Conservation (phyloP, 192 early-diverging fungal genomes). For the Chytriomyces confervae region DNA sequence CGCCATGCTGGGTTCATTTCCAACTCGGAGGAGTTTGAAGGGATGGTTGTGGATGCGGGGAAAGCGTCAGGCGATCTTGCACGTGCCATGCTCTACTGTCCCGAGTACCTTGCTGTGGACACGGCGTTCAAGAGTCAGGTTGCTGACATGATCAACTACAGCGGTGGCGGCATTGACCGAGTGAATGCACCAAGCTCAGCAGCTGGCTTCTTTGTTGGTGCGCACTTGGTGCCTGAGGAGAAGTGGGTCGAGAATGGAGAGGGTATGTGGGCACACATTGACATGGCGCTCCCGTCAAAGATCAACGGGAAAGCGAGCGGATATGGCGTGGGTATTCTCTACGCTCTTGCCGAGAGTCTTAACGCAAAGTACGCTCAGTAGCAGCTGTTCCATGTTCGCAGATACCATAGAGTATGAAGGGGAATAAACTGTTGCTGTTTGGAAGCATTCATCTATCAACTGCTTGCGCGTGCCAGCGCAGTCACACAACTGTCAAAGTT, state of each 20-base stretch:
- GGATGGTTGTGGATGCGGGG: conserved; percentile 42
- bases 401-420: neutral
- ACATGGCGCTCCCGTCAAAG: conserved; percentile 27
- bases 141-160: conserved; percentile 58
- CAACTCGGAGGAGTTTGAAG: conserved; percentile 45
- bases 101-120: conserved; percentile 12
- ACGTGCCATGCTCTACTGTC: conserved; percentile 44
- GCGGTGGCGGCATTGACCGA: conserved; percentile 45
- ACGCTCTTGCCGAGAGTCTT: neutral
- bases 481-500: neutral
- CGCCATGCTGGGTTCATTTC: conserved; percentile 54
- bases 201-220: conserved; percentile 18
- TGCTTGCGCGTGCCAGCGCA: neutral
- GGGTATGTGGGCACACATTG: conserved; percentile 33
- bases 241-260: conserved; percentile 20
- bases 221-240: conserved; percentile 25
- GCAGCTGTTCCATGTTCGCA: neutral
- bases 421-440: neutral
- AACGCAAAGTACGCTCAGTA: conserved; percentile 1
- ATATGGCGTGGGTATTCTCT: conserved; percentile 15
- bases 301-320: conserved; percentile 11
- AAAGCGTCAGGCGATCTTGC: conserved; percentile 44
- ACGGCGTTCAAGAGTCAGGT: conserved; percentile 40
- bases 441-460: neutral
- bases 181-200: neutral